Conservation (phyloP, 345 rosid species). For the Sapria himalayana region DNA sequence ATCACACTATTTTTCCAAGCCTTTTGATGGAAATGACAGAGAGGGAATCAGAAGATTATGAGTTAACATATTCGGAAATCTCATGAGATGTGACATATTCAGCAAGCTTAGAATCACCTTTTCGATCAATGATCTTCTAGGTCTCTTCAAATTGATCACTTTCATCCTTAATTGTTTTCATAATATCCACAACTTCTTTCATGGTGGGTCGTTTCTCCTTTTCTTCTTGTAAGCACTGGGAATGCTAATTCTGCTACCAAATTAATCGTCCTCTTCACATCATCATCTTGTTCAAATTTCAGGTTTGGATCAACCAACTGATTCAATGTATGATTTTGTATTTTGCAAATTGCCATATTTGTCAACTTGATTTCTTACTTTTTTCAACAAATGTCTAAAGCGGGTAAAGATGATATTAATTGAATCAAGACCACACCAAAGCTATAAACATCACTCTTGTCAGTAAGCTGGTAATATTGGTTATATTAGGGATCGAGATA, state of each 20-base stretch:
- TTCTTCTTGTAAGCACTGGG: conserved; percentile 56
- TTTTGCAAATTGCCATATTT: conserved; percentile 51
- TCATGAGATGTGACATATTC: no score
- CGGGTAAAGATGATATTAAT: conserved; percentile 39
- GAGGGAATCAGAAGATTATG: no score
- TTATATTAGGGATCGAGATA: conserved; percentile 79
- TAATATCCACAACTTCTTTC: conserved; percentile 34
- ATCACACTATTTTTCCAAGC: no score
- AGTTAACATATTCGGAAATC: no score
- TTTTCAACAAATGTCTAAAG: conserved; percentile 52
- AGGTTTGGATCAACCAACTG: conserved; percentile 55
- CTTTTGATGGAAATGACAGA: no score
- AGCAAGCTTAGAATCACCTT: no score
- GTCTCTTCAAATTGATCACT: no score
- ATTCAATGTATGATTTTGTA: conserved; percentile 36
- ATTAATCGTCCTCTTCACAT: conserved; percentile 19
- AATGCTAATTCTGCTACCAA: conserved; percentile 53
- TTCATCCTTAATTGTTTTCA: conserved; percentile 24
- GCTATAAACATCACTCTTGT: conserved; percentile 80
- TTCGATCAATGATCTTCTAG: no score
- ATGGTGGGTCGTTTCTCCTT: conserved; percentile 58
- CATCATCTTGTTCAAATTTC: conserved; percentile 29
- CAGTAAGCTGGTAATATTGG: conserved; percentile 57
- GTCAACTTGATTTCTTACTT: conserved; percentile 51
- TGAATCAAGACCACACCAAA: conserved; percentile 73